phyloP scores from a whole-genome alignment of 768 basidiomycete species.

The Pleurotus tuoliensis region DNA sequence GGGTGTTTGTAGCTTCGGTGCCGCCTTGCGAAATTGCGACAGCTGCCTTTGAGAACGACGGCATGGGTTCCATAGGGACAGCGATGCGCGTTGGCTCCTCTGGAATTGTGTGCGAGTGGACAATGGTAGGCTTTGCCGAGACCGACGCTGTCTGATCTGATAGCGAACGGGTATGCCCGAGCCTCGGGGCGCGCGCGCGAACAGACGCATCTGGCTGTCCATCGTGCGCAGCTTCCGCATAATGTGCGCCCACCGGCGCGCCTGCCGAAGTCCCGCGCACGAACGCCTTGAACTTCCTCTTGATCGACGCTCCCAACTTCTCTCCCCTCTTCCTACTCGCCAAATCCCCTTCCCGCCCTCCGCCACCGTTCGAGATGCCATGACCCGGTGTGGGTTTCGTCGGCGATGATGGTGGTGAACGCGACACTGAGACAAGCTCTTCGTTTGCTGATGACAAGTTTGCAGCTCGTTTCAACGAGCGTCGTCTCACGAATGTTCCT shows the following conservation, averaged over 20 bases:
- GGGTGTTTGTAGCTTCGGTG: neutral
- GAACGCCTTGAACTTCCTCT: constrained; percentile 30
- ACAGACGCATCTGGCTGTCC: no score
- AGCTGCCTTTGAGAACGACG: constrained; percentile 1
- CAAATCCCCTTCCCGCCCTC: neutral
- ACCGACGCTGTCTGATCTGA: neutral
- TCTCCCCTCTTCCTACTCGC: constrained; percentile 1
- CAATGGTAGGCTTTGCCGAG: neutral
- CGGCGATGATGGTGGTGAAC: neutral
- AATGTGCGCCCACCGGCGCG: no score
- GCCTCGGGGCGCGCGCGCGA: neutral
- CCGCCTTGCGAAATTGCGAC: neutral
- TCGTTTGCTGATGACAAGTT: constrained; percentile 5
- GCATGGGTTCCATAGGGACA: neutral
- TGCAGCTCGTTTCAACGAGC: constrained; percentile 2
- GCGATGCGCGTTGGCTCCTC: neutral
- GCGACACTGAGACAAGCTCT: neutral
- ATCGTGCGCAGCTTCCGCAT: no score
- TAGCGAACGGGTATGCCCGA: neutral
- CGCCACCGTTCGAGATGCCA: constrained; percentile 24
- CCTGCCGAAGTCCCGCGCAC: neutral
- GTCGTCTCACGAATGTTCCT: neutral
- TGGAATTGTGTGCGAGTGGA: neutral
- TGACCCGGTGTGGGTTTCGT: neutral
- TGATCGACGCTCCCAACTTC: constrained; percentile 27